These are phyloP conservation scores for Raffaelea arxii DNA, from an alignment of 2,329 filamentous ascomycete species.

Conservation along the genomic window DNA sequence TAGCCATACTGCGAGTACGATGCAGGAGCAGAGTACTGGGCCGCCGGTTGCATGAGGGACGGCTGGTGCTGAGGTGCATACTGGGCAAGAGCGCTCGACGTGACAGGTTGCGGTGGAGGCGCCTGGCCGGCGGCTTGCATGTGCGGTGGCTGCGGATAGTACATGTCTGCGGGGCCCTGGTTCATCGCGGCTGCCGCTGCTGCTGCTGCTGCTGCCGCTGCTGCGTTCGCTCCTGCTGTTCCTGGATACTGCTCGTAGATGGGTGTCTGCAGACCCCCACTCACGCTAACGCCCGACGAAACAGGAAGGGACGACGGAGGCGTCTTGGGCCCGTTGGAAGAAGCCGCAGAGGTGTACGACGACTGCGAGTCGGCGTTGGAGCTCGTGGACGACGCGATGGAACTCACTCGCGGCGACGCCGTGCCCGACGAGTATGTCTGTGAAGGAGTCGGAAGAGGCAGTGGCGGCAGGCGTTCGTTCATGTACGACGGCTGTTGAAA, in stretches of 20 bases:
- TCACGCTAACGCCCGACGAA: slow-evolving; percentile 20
- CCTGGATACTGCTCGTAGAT: slow-evolving; percentile 35
- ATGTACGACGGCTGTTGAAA: slow-evolving; percentile 56
- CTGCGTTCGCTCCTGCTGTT: too few species aligned
- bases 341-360: slow-evolving; percentile 43
- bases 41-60: slow-evolving; percentile 61
- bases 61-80: slow-evolving; percentile 69
- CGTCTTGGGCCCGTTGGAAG: slow-evolving; percentile 61
- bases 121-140: slow-evolving; percentile 68
- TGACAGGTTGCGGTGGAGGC: slow-evolving; percentile 66
- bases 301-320: slow-evolving; percentile 47
- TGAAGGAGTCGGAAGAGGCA: slow-evolving; percentile 55
- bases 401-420: slow-evolving; percentile 67
- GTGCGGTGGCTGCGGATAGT: slow-evolving; percentile 66
- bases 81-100: slow-evolving; percentile 62
- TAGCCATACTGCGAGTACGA: slow-evolving; percentile 66
- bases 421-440: slow-evolving; percentile 62
- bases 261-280: slow-evolving; percentile 31
- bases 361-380: slow-evolving; percentile 44
- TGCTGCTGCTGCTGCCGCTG: too few species aligned
- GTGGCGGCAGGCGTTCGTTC: slow-evolving; percentile 63
- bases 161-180: slow-evolving; percentile 71
- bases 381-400: slow-evolving; percentile 52
- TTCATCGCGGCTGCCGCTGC: slow-evolving; percentile 80
- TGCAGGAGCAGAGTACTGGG: slow-evolving; percentile 53